Evolutionary conservation across 139 green algal genomes (phyloP).

Genomic region (Volvox africanus): DNA sequence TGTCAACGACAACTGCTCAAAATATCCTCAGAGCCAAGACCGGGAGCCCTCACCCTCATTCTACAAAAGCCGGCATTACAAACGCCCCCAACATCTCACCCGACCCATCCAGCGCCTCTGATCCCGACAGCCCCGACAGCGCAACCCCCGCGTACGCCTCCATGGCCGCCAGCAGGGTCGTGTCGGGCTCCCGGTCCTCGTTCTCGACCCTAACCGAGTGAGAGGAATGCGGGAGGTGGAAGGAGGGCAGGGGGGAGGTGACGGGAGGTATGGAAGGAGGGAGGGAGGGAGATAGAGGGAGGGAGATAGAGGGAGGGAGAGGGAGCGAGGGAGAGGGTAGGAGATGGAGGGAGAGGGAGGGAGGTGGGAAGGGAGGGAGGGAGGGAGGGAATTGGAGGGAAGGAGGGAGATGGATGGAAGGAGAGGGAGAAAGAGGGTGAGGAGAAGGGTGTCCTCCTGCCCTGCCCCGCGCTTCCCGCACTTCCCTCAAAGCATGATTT

Average conservation of each 20-base stretch:
- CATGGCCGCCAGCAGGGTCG: slow-evolving; percentile 70
- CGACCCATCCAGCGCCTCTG: no score
- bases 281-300: not conserved
- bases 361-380: not conserved
- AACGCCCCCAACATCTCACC: no score
- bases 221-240: not conserved
- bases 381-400: not conserved
- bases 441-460: no score
- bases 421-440: not conserved
- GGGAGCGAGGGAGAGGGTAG: not conserved
- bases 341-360: not conserved
- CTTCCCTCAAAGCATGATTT: no score
- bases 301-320: not conserved
- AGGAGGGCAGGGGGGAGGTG: not conserved
- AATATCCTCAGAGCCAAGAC: no score
- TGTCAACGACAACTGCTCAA: no score
- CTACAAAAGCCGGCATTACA: no score
- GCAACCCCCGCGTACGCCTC: slow-evolving; percentile 60
- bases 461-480: no score
- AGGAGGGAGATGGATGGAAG: not conserved
- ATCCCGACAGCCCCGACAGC: slow-evolving; percentile 40
- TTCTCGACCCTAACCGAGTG: slow-evolving; percentile 81
- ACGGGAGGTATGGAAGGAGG: not conserved
- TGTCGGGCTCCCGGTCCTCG: slow-evolving; percentile 87
- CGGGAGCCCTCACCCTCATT: no score